Evolutionary conservation across 805 yeast species (phyloP), one percentile per base, ranked within the genome.

Genomic region (Cephaloascus albidus): DNA sequence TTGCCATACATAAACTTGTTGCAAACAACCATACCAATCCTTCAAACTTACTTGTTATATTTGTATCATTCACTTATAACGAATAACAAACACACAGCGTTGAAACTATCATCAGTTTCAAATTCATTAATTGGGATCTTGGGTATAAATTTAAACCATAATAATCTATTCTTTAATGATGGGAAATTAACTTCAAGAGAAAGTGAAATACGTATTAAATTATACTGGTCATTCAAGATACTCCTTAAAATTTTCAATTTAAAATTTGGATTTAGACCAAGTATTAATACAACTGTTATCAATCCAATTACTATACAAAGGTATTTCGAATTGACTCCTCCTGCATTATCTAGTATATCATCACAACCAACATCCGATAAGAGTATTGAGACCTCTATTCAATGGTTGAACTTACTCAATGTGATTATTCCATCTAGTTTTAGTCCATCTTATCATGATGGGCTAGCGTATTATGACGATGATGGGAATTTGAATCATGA

Each of bases 401-500:
- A 23, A 23, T 23, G 6, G 10, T 53, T 67, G 43, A 66, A 64
- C 41, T 54, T 67, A 35, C 55, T 66, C 53, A 66, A 67, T 40
- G 60, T 67, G 18, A 63, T 67, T 30, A 67, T 67, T 31, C 72
- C 72, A 2, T 67, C 72, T 1, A 66, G 72, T 0, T 67, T 67
- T 40, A 61, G 71, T 10, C 72, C 72, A 4, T 59, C 66, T 39
- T 67, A 67, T 44, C 66, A 67, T 16, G 39, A 45, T 20, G 49
- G 47, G 33, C 64, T 70, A 68, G 64, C 66, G 18, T 52, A 65
- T 35, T 65, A 65, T 41, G 70, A 67, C 42, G 70, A 65, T 44
- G 72, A 65, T 46, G 72, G 72, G 3, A 66, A 67, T 40, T 57
- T 67, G 44, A 67, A 67, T 41, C 66, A 67, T 49, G 66, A 67